phyloP scores from a whole-genome alignment of 306 rosid genomes.

The Lathyrus tuberosus region DNA sequence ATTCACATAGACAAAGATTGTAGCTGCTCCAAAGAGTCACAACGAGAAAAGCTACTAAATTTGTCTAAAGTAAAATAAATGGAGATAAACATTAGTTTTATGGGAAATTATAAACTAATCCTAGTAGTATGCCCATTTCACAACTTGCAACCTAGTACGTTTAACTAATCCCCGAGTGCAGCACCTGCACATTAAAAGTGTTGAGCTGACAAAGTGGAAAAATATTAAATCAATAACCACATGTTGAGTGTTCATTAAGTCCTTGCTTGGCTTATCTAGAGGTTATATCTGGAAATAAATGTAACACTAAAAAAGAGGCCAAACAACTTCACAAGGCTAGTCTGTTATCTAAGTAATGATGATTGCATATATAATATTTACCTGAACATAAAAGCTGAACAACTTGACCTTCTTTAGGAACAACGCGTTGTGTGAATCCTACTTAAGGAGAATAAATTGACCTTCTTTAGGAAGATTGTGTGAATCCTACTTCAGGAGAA shows the following conservation, averaged over 20 bases:
- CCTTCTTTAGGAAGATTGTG: too few species aligned
- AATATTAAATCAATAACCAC: conserved; percentile 37
- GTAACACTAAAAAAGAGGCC: conserved; percentile 29
- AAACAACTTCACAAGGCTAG: conserved; percentile 34
- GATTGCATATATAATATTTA: conserved; percentile 32
- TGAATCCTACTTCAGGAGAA: too few species aligned
- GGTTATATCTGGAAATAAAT: conserved; percentile 76
- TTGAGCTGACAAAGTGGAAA: conserved; percentile 57
- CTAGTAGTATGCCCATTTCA: not conserved
- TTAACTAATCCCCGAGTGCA: conserved; percentile 62
- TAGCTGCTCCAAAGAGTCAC: not conserved
- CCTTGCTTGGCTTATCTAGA: conserved; percentile 80
- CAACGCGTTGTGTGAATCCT: too few species aligned
- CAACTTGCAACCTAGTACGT: not conserved
- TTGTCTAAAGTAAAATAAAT: not conserved
- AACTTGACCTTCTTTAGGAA: too few species aligned
- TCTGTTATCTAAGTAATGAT: conserved; percentile 24
- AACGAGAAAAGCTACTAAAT: not conserved
- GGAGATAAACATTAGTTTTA: not conserved
- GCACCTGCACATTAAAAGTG: conserved; percentile 69
- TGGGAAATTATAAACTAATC: too few species aligned
- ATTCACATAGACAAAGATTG: not conserved
- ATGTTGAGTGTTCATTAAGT: conserved; percentile 72
- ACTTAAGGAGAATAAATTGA: too few species aligned
- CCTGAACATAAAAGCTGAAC: conserved; percentile 80